Conservation (phyloP, 2,329 filamentous ascomycete genomes). For the Dichotomopilus funicola region DNA sequence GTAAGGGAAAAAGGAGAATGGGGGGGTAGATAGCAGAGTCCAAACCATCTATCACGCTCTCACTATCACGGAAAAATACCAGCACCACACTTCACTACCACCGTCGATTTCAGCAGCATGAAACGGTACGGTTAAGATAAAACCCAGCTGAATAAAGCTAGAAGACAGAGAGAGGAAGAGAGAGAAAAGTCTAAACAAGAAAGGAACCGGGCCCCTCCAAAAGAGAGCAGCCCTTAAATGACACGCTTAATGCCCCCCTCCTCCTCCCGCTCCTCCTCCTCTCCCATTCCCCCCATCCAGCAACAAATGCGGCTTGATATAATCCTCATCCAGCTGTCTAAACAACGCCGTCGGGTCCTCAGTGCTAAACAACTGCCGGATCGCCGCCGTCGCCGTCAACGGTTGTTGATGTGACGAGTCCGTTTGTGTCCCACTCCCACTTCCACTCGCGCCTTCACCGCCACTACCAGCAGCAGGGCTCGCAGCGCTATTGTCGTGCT, state of each 20-base stretch:
- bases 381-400: slow-evolving; percentile 67
- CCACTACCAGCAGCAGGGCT: neutral
- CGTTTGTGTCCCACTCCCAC: neutral
- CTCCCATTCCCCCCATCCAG: slow-evolving; percentile 57
- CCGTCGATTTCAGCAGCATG: no score
- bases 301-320: slow-evolving; percentile 85
- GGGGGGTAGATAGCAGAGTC: no score
- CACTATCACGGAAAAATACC: no score
- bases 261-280: slow-evolving; percentile 37
- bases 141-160: neutral
- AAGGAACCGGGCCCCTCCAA: neutral
- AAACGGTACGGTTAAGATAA: neutral
- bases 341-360: slow-evolving; percentile 90
- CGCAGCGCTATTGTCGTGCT: slow-evolving; percentile 4
- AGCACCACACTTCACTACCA: neutral
- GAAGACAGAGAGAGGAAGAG: neutral
- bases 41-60: no score
- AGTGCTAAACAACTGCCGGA: slow-evolving; percentile 73
- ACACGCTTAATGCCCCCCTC: slow-evolving; percentile 11
- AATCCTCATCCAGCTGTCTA: slow-evolving; percentile 88
- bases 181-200: neutral
- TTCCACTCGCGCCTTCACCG: slow-evolving; percentile 15
- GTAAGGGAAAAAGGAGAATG: no score
- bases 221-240: slow-evolving; percentile 7
- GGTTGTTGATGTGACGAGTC: slow-evolving; percentile 23